A percentile compares a stretch with the other conserved stretches of the same genome.
Conservation (phyloP, 257 asterid species). For the Solanum corneliomulleri region DNA sequence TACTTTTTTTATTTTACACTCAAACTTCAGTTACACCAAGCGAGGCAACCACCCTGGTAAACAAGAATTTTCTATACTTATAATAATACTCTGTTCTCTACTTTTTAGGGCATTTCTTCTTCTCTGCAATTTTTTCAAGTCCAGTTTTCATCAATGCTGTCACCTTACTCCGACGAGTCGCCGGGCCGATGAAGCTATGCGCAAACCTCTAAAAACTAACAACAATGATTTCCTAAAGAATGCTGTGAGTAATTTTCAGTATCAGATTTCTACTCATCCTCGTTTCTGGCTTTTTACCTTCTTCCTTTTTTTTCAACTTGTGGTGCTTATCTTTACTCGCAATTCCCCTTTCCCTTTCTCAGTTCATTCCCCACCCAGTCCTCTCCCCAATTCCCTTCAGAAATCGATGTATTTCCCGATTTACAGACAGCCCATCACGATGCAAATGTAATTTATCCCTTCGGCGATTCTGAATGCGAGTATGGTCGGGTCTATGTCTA, state of each 20-base stretch:
- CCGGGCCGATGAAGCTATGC: not conserved
- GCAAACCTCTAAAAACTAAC: slow-evolving; percentile 8
- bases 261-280: slow-evolving; percentile 45
- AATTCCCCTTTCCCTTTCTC: slow-evolving; percentile 21
- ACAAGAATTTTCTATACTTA: not conserved
- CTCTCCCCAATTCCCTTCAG: slow-evolving; percentile 6
- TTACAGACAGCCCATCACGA: not conserved
- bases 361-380: slow-evolving; percentile 8
- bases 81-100: not conserved
- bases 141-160: not conserved
- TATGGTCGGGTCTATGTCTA: slow-evolving; percentile 70
- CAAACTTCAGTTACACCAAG: not conserved
- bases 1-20: not conserved
- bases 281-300: slow-evolving; percentile 52
- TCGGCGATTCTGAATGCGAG: slow-evolving; percentile 37
- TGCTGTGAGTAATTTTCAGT: slow-evolving; percentile 1
- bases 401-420: not conserved
- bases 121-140: not conserved
- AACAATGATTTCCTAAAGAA: slow-evolving; percentile 1
- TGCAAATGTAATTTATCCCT: not conserved
- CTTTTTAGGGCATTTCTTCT: not conserved
- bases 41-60: not conserved
- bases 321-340: slow-evolving; percentile 37
- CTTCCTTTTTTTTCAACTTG: slow-evolving; percentile 47
- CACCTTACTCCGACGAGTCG: not conserved